These are phyloP conservation scores for Yamadazyma laniorum DNA, from an alignment of 805 yeast genomes.

Conservation along the genomic window DNA sequence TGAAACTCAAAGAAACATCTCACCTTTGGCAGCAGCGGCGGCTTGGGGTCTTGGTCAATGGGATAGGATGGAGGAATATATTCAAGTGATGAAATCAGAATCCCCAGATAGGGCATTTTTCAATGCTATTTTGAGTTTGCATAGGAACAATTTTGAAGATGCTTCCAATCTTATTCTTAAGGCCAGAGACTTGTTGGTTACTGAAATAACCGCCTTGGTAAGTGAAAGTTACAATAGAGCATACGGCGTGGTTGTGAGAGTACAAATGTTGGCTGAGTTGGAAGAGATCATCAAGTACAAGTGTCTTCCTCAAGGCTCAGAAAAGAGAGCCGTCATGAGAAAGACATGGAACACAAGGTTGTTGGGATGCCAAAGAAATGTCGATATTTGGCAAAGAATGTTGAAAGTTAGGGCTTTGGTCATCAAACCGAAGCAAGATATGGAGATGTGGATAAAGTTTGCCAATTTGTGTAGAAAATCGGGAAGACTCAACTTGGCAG, in stretches of 20 bases:
- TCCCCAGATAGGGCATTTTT: conserved; percentile 95
- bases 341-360: conserved; percentile 93
- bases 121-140: conserved; percentile 83
- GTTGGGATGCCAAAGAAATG: conserved; percentile 92
- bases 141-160: conserved; percentile 78
- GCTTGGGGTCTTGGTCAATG: conserved; percentile 98
- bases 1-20: conserved; percentile 78
- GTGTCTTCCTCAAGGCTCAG: conserved; percentile 78
- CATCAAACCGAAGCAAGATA: conserved; percentile 90
- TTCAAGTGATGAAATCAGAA: conserved; percentile 83
- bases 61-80: conserved; percentile 93
- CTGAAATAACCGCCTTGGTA: conserved; percentile 91
- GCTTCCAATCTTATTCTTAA: conserved; percentile 75
- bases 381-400: conserved; percentile 98
- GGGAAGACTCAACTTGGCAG: conserved; percentile 88
- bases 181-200: conserved; percentile 86
- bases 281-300: conserved; percentile 94
- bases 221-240: conserved; percentile 97
- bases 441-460: conserved; percentile 97
- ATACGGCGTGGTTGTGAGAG: conserved; percentile 92
- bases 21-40: conserved; percentile 98
- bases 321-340: conserved; percentile 72
- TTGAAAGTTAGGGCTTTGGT: conserved; percentile 90
- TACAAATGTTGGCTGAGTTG: conserved; percentile 94
- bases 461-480: conserved; percentile 95